Evolutionary conservation across 108 stramenopile species (phyloP), one percentile per base, ranked within the genome.

Genomic region (Fragilaria crotonensis): DNA sequence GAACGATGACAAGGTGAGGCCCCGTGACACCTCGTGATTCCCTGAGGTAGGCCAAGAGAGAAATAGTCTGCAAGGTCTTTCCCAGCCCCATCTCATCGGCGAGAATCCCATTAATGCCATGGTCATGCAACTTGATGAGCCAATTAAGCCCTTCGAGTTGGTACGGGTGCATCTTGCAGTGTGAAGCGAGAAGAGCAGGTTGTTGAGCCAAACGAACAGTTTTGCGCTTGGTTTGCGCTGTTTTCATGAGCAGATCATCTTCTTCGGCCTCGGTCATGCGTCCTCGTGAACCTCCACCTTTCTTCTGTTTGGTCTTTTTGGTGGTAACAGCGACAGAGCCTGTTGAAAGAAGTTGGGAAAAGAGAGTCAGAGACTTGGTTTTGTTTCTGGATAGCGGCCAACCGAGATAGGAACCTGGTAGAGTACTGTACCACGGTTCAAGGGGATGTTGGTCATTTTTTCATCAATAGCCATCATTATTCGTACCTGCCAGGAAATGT

Each of bases 71-170:
- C 7, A 98, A 76, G 17, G 96, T 97, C 72, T 97, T 95, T 21
- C 95, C 81, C 44, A 79, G 57, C 25, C 68, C 71, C 88, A 97
- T 92, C 71, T 99, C 98, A 68, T 99, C 99, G 0, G 97, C 99
- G n/a, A 99, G 71, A 63, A 99, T 98, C 4, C 97, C 97, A 76
- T 97, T 99, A 60, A 99, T 94, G 33, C 95, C 95, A 54, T 96
- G 94, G 73, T 97, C 97, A 71, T 99, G 94, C 33, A 97, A 83
- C 60, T 96, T 96, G 75, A 99, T 95, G 67, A 99, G 66, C 99
- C 99, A 99, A 71, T 98, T 98, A 58, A 99, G 75, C 29, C 99
- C 99, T 76, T 98, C 99, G 27, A 99, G 69, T 72, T 99, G 99
- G 71, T 99, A 99, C 21, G 70, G 70, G 52, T 97, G 95, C 96